Evolutionary conservation across 2,329 filamentous ascomycete genomes (phyloP), one percentile per base, ranked within the genome.

Genomic region (Aureobasidium sp.): DNA sequence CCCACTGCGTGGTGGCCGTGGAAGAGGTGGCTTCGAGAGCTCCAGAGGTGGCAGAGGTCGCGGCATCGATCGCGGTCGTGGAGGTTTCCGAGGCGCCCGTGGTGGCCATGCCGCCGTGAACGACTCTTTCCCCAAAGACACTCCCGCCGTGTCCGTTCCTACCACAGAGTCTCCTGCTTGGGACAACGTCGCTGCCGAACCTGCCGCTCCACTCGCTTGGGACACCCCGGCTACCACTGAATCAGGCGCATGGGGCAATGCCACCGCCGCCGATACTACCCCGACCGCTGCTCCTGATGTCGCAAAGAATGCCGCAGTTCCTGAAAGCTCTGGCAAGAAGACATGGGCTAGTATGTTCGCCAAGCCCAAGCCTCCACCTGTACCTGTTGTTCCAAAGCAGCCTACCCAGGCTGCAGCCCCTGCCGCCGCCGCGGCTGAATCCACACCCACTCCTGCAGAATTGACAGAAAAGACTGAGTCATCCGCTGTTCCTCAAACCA

Each of bases 111-210:
- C 80, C 66, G 75, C 80, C 64, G 75, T 82, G 62, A 83, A 85
- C 66, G 89, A 88, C 73, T 86, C 85, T 67, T 48, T 56, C 41
- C 76, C 84, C 65, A 73, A 85, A 84, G 78, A 83, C 84, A 67
- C 78, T 71, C 68, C 76, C 77, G 66, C 80, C 75, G 68, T 77
- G 83, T 66, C 71, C 23, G 79, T 89, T 63, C 87, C 88, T 47
- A 89, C 88, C 65, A 82, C 85, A 66, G 88, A 92, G 71, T 87
- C 87, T 15, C 73, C 77, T 64, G 84, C 83, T 64, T 89, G 85
- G 85, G 82, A 78, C 62, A 74, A 80, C 64, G 73, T 79, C 51
- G 69, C 75, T 39, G 46, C 57, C 36, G 46, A 50, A 41, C 74
- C 77, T 64, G 65, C 74, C 5, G 62, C 66, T 23, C 66, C 66